These are phyloP conservation scores for Pythium rhizo-oryzae DNA, from an alignment of 352 stramenopile genomes.

Conservation along the genomic window DNA sequence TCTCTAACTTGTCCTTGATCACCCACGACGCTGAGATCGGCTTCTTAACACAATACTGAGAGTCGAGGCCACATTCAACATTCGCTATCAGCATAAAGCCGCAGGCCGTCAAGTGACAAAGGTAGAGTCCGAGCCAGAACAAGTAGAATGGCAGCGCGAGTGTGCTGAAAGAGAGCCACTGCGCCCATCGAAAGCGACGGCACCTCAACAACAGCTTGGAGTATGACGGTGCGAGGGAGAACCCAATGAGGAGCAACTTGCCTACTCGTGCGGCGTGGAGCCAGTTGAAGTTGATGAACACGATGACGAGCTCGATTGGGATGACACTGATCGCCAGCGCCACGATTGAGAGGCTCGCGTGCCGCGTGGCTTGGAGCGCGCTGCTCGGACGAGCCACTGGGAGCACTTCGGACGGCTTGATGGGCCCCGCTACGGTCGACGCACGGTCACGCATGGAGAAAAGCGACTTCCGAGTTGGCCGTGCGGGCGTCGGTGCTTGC, in stretches of 20 bases:
- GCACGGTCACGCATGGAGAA: too few relatives aligned
- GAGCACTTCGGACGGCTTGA: too few relatives aligned
- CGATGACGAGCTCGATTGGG: constrained; percentile 12
- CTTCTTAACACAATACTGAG: constrained; percentile 27
- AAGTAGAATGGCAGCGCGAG: constrained; percentile 47
- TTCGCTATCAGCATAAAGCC: constrained; percentile 66
- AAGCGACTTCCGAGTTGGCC: too few relatives aligned
- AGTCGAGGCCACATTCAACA: constrained; percentile 32
- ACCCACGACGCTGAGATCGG: constrained; percentile 55
- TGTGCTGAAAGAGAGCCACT: constrained; percentile 52
- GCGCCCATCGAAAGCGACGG: constrained; percentile 25
- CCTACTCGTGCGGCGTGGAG: constrained; percentile 26
- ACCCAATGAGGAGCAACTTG: constrained; percentile 13
- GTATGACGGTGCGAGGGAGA: constrained; percentile 11
- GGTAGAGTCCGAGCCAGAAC: constrained; percentile 53
- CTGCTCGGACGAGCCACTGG: too few relatives aligned
- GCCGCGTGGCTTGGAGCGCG: too few relatives aligned
- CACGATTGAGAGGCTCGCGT: too few relatives aligned
- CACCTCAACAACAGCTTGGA: constrained; percentile 25
- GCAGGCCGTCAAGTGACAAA: constrained; percentile 52
- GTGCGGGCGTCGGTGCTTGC: too few relatives aligned
- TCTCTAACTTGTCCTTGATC: constrained; percentile 62
- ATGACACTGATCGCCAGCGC: background rate
- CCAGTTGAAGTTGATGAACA: constrained; percentile 17
- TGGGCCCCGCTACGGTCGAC: too few relatives aligned